These are phyloP conservation scores for Kodamaea arcana DNA, from an alignment of 1,139 yeast genomes.

Conservation along the genomic window DNA sequence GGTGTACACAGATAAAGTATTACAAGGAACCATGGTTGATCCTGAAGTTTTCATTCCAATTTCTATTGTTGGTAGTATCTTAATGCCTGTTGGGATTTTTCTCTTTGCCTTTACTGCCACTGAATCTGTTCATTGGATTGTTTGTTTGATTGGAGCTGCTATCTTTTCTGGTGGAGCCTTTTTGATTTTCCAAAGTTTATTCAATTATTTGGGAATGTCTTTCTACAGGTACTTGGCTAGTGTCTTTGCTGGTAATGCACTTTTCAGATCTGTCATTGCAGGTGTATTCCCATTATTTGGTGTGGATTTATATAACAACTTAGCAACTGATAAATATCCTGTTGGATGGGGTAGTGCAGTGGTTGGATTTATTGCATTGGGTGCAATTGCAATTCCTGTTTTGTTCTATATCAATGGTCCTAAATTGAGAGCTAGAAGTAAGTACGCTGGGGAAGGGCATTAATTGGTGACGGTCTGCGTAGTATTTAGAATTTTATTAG, in stretches of 20 bases:
- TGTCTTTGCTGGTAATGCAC: conserved; percentile 55
- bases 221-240: conserved; percentile 49
- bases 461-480: conserved; percentile 3
- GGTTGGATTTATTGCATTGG: conserved; percentile 39
- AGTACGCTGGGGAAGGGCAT: conserved; percentile 33
- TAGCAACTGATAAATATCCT: conserved; percentile 43
- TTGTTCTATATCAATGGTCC: conserved; percentile 47
- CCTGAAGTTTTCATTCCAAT: conserved; percentile 43
- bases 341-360: conserved; percentile 56
- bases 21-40: conserved; percentile 18
- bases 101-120: conserved; percentile 51
- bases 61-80: conserved; percentile 39
- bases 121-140: conserved; percentile 38
- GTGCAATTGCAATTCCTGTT: conserved; percentile 44
- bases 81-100: conserved; percentile 43
- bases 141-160: conserved; percentile 39
- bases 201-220: conserved; percentile 31
- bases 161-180: conserved; percentile 36
- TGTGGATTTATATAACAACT: conserved; percentile 42
- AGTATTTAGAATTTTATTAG: neutral
- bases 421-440: conserved; percentile 43
- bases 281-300: conserved; percentile 64
- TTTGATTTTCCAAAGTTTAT: conserved; percentile 37
- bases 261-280: conserved; percentile 51
- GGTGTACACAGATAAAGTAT: conserved; percentile 22